Base-by-base conservation (phyloP, 2,329 filamentous ascomycete species). In the Thyridium curvatum region DNA sequence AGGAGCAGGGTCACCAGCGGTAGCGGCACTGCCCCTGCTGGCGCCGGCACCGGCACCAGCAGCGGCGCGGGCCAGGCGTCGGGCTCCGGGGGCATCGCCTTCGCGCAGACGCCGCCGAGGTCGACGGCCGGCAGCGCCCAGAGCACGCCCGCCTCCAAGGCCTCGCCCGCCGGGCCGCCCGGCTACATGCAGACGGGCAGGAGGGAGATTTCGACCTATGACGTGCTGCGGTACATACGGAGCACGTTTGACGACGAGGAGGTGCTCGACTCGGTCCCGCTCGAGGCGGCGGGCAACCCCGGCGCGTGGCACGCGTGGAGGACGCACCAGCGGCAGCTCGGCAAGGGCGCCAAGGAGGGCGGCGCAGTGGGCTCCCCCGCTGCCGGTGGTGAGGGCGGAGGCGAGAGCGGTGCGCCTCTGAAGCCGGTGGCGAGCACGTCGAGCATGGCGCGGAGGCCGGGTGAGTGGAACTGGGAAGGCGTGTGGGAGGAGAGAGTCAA, bases 401-500 rank as follows among this genome's bases (percentile, higher is more conserved):
- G 34, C 28, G 18, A 17, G 10, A 26, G 21, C 21, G 21, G 21
- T 10, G 21, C 21, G 6, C 6, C 21, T 6, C 21, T 30, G 18
- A 26, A 37, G 18, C 12, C 31, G 30, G 31, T 15, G 13, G 39
- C 18, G 13, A 30, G 31, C 21, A 18, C 34, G 2, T 26, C 21
- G 21, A 18, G 32, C 9, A 12, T 35, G 12, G 30, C 48, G 18
- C 64, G 81, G 43, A 70, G 74, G 36, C 88, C 88, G 0, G 86
- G 84, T 7, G 84, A 94, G 52, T 97, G 91, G 91, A 94, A 94
- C 55, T 97, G 91, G 91, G 88, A 95, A 53, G 90, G 91, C 0
- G 91, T 97, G 0, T 98, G 91, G 91, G 86, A 94, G 56, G 84
- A 90, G 47, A 76, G 91, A 39, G 90, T 95, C 1, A 82, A 79